Evolutionary conservation across 352 stramenopile species (phyloP).

Genomic region (Lagenidium sp.): DNA sequence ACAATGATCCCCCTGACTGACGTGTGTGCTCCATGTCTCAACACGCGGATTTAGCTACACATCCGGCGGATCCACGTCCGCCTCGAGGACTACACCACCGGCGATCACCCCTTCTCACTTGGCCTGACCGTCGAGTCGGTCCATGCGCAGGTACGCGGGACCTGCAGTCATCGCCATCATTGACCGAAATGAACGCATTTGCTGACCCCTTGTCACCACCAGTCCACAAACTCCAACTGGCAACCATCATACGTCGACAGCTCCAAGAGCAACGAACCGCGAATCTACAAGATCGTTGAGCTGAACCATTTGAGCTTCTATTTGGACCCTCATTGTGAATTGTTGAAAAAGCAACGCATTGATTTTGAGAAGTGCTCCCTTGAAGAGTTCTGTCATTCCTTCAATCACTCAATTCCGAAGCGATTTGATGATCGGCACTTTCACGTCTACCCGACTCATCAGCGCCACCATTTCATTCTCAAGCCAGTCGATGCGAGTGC

Average conservation of each 20-base stretch:
- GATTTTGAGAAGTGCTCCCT: slow-evolving; percentile 67
- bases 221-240: slow-evolving; percentile 86
- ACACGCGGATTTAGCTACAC: slow-evolving; percentile 58
- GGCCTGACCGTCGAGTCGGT: slow-evolving; percentile 81
- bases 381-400: slow-evolving; percentile 68
- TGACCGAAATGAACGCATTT: too few relatives aligned
- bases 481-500: slow-evolving; percentile 77
- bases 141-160: slow-evolving; percentile 41
- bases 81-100: slow-evolving; percentile 62
- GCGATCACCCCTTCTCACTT: slow-evolving; percentile 75
- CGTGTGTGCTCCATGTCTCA: neutral
- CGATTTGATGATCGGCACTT: slow-evolving; percentile 65
- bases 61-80: slow-evolving; percentile 82
- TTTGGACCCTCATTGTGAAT: slow-evolving; percentile 68
- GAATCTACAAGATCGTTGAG: slow-evolving; percentile 86
- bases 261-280: slow-evolving; percentile 68
- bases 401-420: slow-evolving; percentile 75
- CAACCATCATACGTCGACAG: slow-evolving; percentile 78
- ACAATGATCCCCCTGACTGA: too few relatives aligned
- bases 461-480: slow-evolving; percentile 80
- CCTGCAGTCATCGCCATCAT: too few relatives aligned
- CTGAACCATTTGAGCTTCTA: slow-evolving; percentile 85
- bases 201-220: neutral
- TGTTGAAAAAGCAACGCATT: slow-evolving; percentile 38
- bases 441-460: slow-evolving; percentile 60